A percentile compares a stretch with the other conserved stretches of the same genome.
These are phyloP conservation scores for Cnidoscolus chayamansa DNA, from an alignment of 441 rosid genomes.

Conservation along the genomic window DNA sequence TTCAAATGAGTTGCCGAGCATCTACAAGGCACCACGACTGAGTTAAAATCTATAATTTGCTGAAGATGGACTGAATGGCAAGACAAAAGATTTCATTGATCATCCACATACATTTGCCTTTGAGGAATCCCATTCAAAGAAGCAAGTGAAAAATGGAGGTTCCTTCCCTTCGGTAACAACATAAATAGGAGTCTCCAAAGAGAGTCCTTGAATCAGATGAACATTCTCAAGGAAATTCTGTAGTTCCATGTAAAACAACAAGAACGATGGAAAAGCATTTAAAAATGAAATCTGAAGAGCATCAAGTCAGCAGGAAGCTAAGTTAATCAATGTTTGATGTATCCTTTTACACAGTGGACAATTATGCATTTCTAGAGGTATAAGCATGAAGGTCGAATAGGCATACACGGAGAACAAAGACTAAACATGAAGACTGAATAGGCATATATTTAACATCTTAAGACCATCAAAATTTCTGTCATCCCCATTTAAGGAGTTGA, in stretches of 20 bases:
- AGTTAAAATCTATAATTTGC: neutral
- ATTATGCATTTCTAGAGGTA: neutral
- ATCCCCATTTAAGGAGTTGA: neutral
- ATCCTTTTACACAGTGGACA: neutral
- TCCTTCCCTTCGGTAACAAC: conserved; percentile 75
- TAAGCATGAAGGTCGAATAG: neutral
- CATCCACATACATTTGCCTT: conserved; percentile 65
- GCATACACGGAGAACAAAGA: neutral
- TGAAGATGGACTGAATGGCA: neutral
- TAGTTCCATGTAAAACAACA: conserved; percentile 23
- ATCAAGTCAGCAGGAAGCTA: conserved; percentile 8
- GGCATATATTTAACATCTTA: neutral
- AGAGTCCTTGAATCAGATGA: conserved; percentile 50
- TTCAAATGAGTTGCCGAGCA: conserved; percentile 92
- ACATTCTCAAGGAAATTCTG: conserved; percentile 83
- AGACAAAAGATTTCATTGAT: neutral
- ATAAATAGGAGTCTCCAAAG: conserved; percentile 65
- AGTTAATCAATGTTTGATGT: neutral
- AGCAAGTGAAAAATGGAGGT: conserved; percentile 76
- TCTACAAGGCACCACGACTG: conserved; percentile 35
- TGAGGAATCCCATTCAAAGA: conserved; percentile 78
- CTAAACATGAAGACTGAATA: conserved; percentile 1
- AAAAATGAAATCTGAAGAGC: conserved; percentile 1
- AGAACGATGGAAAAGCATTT: neutral
- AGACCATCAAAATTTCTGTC: conserved; percentile 9